phyloP scores from a whole-genome alignment of 2,329 filamentous ascomycete genomes.

The Nemania sp. region DNA sequence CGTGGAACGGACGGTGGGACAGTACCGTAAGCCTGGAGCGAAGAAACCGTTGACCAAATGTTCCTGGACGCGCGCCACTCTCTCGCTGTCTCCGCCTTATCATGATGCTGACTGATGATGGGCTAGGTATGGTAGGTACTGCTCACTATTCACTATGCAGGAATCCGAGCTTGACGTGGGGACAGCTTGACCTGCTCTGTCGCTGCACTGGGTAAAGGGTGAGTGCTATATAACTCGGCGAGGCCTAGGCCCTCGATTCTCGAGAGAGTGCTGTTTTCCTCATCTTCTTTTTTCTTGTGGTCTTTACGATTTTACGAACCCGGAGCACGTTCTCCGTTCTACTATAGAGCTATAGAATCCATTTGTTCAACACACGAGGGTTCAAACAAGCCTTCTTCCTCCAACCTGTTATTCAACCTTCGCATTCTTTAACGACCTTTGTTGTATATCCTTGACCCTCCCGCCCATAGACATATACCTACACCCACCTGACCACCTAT shows the following conservation, averaged over 20 bases:
- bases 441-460: conserved; percentile 33
- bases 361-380: conserved; percentile 43
- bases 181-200: conserved; percentile 23
- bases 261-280: conserved; percentile 22
- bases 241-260: conserved; percentile 11
- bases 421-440: conserved; percentile 33
- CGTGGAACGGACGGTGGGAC: conserved; percentile 10
- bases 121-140: conserved; percentile 22
- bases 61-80: conserved; percentile 25
- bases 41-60: conserved; percentile 17
- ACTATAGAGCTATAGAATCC: conserved; percentile 39
- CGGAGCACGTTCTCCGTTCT: conserved; percentile 29
- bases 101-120: conserved; percentile 12
- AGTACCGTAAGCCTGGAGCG: conserved; percentile 33
- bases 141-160: conserved; percentile 39
- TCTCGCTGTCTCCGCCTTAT: conserved; percentile 37
- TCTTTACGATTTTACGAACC: conserved; percentile 42
- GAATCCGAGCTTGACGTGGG: conserved; percentile 35
- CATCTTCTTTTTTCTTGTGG: conserved; percentile 40
- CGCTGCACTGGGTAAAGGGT: conserved; percentile 5
- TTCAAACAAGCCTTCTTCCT: conserved; percentile 34
- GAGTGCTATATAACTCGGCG: conserved; percentile 37
- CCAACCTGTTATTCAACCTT: conserved; percentile 39
- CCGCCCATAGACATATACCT: conserved; percentile 19
- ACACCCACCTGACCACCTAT: conserved; percentile 1